A percentile compares a stretch with the other conserved stretches of the same genome.
Conservation (phyloP, 2,329 filamentous ascomycete genomes). For the Fusarium verrucosum region DNA sequence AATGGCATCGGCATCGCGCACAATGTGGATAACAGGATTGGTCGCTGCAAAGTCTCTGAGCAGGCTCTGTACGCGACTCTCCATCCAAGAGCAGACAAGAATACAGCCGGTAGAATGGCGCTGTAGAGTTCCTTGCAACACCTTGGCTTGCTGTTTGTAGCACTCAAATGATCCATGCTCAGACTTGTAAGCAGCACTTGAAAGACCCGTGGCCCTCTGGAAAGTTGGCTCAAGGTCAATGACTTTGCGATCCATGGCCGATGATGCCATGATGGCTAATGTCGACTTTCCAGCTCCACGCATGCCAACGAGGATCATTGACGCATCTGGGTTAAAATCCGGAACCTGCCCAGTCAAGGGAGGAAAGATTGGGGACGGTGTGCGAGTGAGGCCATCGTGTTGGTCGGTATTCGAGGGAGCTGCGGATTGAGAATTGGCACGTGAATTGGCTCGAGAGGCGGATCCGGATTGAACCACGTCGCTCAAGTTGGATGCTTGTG, state of each 20-base stretch:
- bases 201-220: constrained; percentile 68
- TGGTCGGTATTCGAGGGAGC: constrained; percentile 27
- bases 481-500: constrained; percentile 14
- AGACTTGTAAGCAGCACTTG: constrained; percentile 70
- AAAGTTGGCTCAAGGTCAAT: constrained; percentile 76
- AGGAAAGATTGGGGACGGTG: constrained; percentile 40
- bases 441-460: constrained; percentile 15
- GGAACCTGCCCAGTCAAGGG: constrained; percentile 44
- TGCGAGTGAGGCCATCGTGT: constrained; percentile 41
- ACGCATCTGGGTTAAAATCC: constrained; percentile 68
- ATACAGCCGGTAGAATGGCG: constrained; percentile 69
- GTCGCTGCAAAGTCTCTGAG: constrained; percentile 69
- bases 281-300: constrained; percentile 80
- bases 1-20: constrained; percentile 72
- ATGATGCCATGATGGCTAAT: constrained; percentile 77
- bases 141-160: constrained; percentile 68
- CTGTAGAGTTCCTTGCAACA: constrained; percentile 68
- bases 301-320: constrained; percentile 77
- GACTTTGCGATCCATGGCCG: constrained; percentile 72
- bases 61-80: constrained; percentile 67
- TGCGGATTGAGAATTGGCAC: constrained; percentile 17
- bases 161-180: constrained; percentile 69
- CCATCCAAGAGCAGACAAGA: constrained; percentile 78
- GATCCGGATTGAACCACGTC: constrained; percentile 10
- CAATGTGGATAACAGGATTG: constrained; percentile 76